Base-by-base conservation (phyloP, 163 green algal genomes). In the Trebouxia gelatinosa region DNA sequence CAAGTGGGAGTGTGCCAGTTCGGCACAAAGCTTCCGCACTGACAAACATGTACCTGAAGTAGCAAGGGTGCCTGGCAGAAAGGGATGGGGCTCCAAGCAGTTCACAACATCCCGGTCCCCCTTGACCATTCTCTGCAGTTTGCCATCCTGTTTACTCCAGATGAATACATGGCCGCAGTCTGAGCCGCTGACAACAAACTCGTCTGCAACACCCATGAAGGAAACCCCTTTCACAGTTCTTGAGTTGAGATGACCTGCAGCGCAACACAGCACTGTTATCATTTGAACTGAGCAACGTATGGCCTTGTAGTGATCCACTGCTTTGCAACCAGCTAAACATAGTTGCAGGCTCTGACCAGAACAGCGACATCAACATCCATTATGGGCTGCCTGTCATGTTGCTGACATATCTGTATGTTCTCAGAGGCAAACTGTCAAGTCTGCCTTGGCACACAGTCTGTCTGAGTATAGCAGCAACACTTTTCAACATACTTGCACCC, bases 1-100 rank as follows among this genome's bases (percentile, higher is more conserved):
- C n/a, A n/a, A n/a, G n/a, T n/a, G n/a, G n/a, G n/a, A n/a, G n/a
- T n/a, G n/a, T n/a, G n/a, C n/a, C n/a, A n/a, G n/a, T n/a, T n/a
- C n/a, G n/a, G n/a, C n/a, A n/a, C n/a, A n/a, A n/a, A 61, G 50
- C 66, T 31, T n/a, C n/a, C n/a, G n/a, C n/a, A n/a, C n/a, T n/a
- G n/a, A n/a, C n/a, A n/a, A n/a, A 62, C 17, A 84, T 81, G 46
- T 79, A 89, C 79, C 87, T 80, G 81, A 89, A 3, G 90, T 93
- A 6, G 90, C 90, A 23, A 95, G 39, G 26, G 85, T 85, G 34
- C 88, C 71, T n/a, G 89, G 87, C 78, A 90, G 74, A 38, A 51
- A 61, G 0, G 91, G 91, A 81, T 95, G 91, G 26, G 86, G 88
- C 80, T 93, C 88, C 82, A 95, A 72, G 82, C 86, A 94, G 78